Conservation (phyloP, 1,139 yeast species). For the Arxiozyma telluris region DNA sequence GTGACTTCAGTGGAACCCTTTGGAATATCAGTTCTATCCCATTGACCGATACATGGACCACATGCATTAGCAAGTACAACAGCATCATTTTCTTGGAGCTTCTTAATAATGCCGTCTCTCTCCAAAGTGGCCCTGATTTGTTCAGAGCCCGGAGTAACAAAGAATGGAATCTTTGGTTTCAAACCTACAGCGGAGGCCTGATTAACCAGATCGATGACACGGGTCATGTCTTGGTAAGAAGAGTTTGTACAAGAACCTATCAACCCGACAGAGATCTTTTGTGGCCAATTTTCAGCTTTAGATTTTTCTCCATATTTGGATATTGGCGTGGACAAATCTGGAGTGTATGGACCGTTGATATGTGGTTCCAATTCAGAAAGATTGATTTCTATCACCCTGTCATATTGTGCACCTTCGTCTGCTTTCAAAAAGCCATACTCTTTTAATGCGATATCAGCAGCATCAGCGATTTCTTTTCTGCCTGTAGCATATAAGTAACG, state of each 20-base stretch:
- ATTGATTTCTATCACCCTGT: slow-evolving; percentile 72
- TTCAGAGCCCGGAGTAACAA: slow-evolving; percentile 98
- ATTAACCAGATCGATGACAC: slow-evolving; percentile 77
- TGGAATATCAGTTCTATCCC: slow-evolving; percentile 73
- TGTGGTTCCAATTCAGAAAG: slow-evolving; percentile 73
- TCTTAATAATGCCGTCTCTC: slow-evolving; percentile 79
- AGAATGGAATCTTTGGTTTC: slow-evolving; percentile 85
- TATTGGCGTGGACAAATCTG: slow-evolving; percentile 83
- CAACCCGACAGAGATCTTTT: slow-evolving; percentile 72
- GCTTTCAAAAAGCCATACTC: slow-evolving; percentile 60
- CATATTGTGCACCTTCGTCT: slow-evolving; percentile 77
- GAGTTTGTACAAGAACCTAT: slow-evolving; percentile 98
- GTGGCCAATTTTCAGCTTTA: slow-evolving; percentile 69
- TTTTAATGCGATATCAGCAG: slow-evolving; percentile 60
- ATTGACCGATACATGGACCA: slow-evolving; percentile 99
- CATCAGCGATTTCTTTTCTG: slow-evolving; percentile 71
- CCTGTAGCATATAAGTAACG: slow-evolving; percentile 74
- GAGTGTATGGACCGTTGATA: slow-evolving; percentile 92
- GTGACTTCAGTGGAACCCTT: slow-evolving; percentile 59
- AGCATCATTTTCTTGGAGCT: slow-evolving; percentile 80
- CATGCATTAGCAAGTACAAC: slow-evolving; percentile 92
- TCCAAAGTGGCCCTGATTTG: slow-evolving; percentile 96
- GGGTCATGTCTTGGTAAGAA: slow-evolving; percentile 94
- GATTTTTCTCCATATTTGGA: slow-evolving; percentile 61
- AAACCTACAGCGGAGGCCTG: slow-evolving; percentile 83